Evolutionary conservation across 2,329 filamentous ascomycete genomes (phyloP).

Genomic region (Colletotrichum cereale): DNA sequence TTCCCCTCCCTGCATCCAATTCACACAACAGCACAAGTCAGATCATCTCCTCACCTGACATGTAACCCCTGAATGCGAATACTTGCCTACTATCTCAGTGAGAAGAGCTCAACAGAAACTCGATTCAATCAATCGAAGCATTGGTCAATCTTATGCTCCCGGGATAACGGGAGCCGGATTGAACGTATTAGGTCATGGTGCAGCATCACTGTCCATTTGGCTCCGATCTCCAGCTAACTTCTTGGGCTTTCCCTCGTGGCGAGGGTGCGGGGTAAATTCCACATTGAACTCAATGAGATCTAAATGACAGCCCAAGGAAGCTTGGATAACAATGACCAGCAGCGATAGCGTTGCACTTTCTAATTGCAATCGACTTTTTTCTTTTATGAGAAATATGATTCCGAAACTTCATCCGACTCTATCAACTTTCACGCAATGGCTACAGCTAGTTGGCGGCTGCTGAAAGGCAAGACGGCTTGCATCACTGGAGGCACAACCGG

Average conservation of each 20-base stretch:
- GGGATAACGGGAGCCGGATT: no score
- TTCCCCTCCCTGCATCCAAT: no score
- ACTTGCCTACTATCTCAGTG: not conserved
- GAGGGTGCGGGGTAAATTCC: constrained; percentile 19
- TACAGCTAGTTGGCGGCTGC: constrained; percentile 48
- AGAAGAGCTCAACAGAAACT: not conserved
- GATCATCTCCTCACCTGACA: not conserved
- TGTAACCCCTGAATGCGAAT: not conserved
- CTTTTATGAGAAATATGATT: not conserved
- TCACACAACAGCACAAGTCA: not conserved
- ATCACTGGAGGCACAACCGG: constrained; percentile 77
- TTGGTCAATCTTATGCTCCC: no score
- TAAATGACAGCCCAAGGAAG: not conserved
- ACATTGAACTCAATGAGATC: not conserved
- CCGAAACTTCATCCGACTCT: no score
- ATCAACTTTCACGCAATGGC: constrained; percentile 2
- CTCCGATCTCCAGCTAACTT: no score
- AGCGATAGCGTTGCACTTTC: no score
- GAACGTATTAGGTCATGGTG: not conserved
- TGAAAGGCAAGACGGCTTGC: constrained; percentile 70
- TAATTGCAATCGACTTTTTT: no score
- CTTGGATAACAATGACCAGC: not conserved
- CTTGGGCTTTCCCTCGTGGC: constrained; percentile 10
- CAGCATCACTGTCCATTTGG: no score
- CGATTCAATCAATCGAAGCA: not conserved